A percentile compares a stretch with the other conserved stretches of the same genome.
phyloP scores from a whole-genome alignment of 139 green algal species.

The Chlamydomonas schloesseri region DNA sequence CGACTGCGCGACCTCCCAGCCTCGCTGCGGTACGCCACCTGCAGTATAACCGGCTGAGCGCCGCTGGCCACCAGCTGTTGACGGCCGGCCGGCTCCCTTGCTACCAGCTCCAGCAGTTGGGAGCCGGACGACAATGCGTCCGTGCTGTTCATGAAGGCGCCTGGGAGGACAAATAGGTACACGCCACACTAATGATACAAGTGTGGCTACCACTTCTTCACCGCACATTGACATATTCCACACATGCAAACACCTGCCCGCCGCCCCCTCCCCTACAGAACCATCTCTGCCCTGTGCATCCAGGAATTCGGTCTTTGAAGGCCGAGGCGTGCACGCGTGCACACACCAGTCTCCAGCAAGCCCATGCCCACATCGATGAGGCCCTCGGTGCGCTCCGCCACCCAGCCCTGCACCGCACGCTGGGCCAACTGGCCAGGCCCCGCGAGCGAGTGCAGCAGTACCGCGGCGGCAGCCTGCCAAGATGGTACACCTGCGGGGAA shows the following conservation, averaged over 20 bases:
- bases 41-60: background rate
- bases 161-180: too few species aligned
- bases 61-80: background rate
- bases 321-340: too few species aligned
- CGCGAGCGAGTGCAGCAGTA: background rate
- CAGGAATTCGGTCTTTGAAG: too few species aligned
- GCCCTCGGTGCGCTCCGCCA: background rate
- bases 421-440: background rate
- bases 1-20: background rate
- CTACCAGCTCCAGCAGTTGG: conserved; percentile 8
- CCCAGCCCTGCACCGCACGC: background rate
- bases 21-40: background rate
- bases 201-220: too few species aligned
- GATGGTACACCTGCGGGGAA: conserved; percentile 29
- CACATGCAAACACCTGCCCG: too few species aligned
- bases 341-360: conserved; percentile 16
- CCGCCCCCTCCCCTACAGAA: too few species aligned
- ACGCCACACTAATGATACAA: too few species aligned
- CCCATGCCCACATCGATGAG: background rate
- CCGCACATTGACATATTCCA: too few species aligned
- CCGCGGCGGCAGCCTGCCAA: conserved; percentile 16
- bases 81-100: background rate
- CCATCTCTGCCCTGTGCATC: too few species aligned
- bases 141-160: conserved; percentile 1
- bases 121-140: background rate